Conservation (phyloP, 2,329 filamentous ascomycete species). For the Pleomassaria siparia region DNA sequence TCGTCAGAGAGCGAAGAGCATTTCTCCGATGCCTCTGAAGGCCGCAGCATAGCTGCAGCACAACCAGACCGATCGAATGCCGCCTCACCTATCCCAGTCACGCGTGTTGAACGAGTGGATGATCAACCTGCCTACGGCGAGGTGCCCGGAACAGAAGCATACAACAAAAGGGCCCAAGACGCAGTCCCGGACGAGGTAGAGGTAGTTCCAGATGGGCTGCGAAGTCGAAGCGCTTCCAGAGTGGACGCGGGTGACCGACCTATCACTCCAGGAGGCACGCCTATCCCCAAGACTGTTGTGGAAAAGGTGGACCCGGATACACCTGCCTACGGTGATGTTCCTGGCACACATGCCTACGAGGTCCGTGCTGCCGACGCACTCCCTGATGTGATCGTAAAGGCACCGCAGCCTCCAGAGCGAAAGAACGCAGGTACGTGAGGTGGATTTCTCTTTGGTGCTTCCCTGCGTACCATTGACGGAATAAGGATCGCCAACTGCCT, state of each 20-base stretch:
- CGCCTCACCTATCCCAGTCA: constrained; percentile 59
- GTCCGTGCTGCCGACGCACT: constrained; percentile 60
- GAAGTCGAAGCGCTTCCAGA: constrained; percentile 43
- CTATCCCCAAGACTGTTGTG: constrained; percentile 61
- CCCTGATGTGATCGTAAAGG: constrained; percentile 59
- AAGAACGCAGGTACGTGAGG: constrained; percentile 60
- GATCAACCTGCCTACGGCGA: constrained; percentile 61
- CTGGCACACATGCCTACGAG: constrained; percentile 61
- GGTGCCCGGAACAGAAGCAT: constrained; percentile 62
- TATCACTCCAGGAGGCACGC: constrained; percentile 53
- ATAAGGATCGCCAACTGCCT: constrained; percentile 59
- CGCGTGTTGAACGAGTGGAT: constrained; percentile 65
- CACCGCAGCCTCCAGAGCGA: constrained; percentile 44
- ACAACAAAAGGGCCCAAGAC: constrained; percentile 59
- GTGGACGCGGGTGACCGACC: constrained; percentile 49
- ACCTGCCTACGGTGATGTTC: constrained; percentile 62
- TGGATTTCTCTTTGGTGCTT: constrained; percentile 40
- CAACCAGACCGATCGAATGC: constrained; percentile 42
- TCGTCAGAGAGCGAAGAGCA: constrained; percentile 61
- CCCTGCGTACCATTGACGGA: constrained; percentile 62
- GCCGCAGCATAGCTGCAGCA: constrained; percentile 42
- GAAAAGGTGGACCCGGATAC: constrained; percentile 61
- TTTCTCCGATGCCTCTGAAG: constrained; percentile 67
- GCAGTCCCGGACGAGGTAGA: constrained; percentile 66
- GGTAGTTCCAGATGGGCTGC: constrained; percentile 50